phyloP scores from a whole-genome alignment of 805 yeast genomes.

The Brettanomyces sp. region DNA sequence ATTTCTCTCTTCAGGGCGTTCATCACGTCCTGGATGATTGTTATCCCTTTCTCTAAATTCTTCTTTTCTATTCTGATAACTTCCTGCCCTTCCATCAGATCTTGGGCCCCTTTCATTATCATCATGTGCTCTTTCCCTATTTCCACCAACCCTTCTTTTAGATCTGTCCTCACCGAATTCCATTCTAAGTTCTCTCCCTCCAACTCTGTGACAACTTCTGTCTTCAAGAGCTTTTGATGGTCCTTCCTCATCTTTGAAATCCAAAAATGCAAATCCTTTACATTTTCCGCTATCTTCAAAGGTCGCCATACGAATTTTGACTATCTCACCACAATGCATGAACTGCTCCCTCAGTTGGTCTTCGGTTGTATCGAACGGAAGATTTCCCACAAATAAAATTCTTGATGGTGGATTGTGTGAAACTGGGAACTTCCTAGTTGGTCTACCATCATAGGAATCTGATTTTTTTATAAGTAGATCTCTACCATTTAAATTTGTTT shows the following conservation, averaged over 20 bases:
- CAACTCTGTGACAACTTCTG: conserved; percentile 51
- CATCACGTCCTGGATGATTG: not conserved
- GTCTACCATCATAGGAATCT: conserved; percentile 79
- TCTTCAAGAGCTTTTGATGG: conserved; percentile 79
- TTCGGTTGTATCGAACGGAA: conserved; percentile 85
- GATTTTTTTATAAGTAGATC: conserved; percentile 78
- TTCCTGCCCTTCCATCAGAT: not conserved
- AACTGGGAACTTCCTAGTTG: conserved; percentile 37
- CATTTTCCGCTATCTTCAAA: conserved; percentile 93
- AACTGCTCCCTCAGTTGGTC: conserved; percentile 73
- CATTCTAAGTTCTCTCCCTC: conserved; percentile 70
- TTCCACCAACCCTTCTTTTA: conserved; percentile 19
- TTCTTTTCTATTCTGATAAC: conserved; percentile 5
- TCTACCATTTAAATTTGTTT: conserved; percentile 70
- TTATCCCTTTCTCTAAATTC: conserved; percentile 1
- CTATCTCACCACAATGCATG: conserved; percentile 85
- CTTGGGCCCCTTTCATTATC: not conserved
- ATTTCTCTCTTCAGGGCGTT: not conserved
- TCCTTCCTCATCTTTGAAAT: conserved; percentile 70
- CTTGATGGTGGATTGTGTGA: conserved; percentile 83
- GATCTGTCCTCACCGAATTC: conserved; percentile 96
- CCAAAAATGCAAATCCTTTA: conserved; percentile 92
- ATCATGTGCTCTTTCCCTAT: not conserved
- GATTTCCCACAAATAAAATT: conserved; percentile 84
- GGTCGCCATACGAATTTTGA: conserved; percentile 89